Evolutionary conservation across 495 filamentous ascomycete species (phyloP).

Genomic region (Trichoderma virens): DNA sequence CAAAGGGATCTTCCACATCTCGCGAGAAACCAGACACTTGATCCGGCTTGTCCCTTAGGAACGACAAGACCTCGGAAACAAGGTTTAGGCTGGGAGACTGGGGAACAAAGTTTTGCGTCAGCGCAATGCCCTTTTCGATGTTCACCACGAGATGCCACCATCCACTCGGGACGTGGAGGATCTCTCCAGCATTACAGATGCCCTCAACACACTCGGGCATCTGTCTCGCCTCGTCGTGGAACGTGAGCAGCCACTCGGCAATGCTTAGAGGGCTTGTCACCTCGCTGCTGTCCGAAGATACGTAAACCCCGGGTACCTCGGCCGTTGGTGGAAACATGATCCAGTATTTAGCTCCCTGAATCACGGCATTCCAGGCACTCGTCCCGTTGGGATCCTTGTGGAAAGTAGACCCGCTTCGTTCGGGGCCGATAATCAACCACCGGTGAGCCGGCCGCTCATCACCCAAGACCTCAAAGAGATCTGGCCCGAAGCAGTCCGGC

Average conservation of each 20-base stretch:
- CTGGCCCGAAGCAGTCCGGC: constrained; percentile 81
- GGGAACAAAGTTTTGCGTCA: constrained; percentile 96
- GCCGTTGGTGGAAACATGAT: constrained; percentile 71
- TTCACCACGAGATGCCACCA: constrained; percentile 99
- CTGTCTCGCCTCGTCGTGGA: constrained; percentile 78
- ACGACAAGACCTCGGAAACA: constrained; percentile 66
- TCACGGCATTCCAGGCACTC: constrained; percentile 93
- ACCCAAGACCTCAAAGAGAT: constrained; percentile 79
- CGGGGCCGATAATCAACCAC: constrained; percentile 91
- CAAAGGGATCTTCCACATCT: constrained; percentile 65
- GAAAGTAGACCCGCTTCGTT: constrained; percentile 86
- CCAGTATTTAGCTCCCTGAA: constrained; percentile 94
- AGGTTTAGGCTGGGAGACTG: constrained; percentile 41
- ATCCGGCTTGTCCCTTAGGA: constrained; percentile 72
- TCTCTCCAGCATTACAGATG: constrained; percentile 78
- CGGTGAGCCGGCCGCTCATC: constrained; percentile 75
- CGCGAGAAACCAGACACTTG: constrained; percentile 82
- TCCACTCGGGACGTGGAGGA: constrained; percentile 83
- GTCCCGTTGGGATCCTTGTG: constrained; percentile 71
- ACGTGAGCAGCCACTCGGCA: constrained; percentile 87
- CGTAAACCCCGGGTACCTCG: constrained; percentile 74
- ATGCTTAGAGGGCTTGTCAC: constrained; percentile 93
- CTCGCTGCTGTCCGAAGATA: constrained; percentile 86
- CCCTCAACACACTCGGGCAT: constrained; percentile 79
- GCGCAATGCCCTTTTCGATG: constrained; percentile 69